Conservation (phyloP, 139 green algal genomes). For the Chlorella sp. region DNA sequence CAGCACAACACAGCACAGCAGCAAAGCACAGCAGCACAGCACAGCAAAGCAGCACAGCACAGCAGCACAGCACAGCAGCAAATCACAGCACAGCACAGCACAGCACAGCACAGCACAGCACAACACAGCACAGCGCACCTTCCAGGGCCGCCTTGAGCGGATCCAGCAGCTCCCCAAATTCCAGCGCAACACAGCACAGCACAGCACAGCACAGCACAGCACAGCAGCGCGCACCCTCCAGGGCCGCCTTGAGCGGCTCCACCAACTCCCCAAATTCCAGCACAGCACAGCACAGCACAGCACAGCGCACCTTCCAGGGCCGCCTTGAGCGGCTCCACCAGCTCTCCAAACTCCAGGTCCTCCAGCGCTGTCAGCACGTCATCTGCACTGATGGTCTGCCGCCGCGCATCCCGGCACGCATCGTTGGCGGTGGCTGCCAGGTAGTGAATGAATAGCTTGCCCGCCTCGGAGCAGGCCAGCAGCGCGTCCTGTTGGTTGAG, state of each 20-base stretch:
- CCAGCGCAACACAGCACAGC: slow-evolving; percentile 40
- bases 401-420: slow-evolving; percentile 80
- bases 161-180: slow-evolving; percentile 25
- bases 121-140: slow-evolving; percentile 55
- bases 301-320: slow-evolving; percentile 69
- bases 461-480: slow-evolving; percentile 78
- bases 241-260: slow-evolving; percentile 61
- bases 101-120: neutral
- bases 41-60: neutral
- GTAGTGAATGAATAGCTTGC: slow-evolving; percentile 92
- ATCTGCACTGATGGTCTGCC: slow-evolving; percentile 81
- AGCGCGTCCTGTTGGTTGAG: slow-evolving; percentile 70
- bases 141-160: slow-evolving; percentile 61
- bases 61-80: neutral
- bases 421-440: slow-evolving; percentile 89
- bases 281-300: neutral
- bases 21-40: neutral
- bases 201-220: neutral
- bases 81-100: no score
- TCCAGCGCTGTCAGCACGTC: slow-evolving; percentile 83
- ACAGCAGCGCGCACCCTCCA: slow-evolving; percentile 66
- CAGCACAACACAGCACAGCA: neutral
- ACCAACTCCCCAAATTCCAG: slow-evolving; percentile 1
- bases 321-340: slow-evolving; percentile 69
- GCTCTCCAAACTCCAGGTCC: slow-evolving; percentile 86